These are phyloP conservation scores for Coniella vitis DNA, from an alignment of 2,329 filamentous ascomycete genomes.

Conservation along the genomic window DNA sequence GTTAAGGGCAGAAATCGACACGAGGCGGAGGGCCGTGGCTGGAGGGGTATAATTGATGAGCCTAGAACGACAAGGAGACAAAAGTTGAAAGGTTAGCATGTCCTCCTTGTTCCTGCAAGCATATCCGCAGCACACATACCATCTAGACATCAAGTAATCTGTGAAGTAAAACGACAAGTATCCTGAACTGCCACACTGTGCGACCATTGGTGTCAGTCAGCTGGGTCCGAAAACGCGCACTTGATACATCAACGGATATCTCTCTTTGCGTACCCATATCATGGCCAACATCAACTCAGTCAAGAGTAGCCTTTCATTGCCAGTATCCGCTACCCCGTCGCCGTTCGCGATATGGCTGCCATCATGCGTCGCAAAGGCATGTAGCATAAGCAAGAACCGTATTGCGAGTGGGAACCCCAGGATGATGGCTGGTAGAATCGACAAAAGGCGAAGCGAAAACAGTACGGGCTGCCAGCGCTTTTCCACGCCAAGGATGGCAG, in stretches of 20 bases:
- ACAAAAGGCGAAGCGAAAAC: constrained; percentile 65
- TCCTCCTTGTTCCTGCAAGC: neutral
- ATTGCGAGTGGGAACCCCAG: constrained; percentile 65
- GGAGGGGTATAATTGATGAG: constrained; percentile 77
- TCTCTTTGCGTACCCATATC: constrained; percentile 60
- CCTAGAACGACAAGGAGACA: constrained; percentile 36
- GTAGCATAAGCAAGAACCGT: constrained; percentile 59
- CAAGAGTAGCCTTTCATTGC: constrained; percentile 46
- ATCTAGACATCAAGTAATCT: constrained; percentile 78
- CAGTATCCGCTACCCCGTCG: constrained; percentile 29
- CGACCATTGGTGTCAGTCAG: neutral
- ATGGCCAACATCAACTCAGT: constrained; percentile 67
- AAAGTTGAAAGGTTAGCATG: constrained; percentile 9
- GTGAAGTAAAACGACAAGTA: constrained; percentile 80
- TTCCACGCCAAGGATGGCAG: constrained; percentile 69
- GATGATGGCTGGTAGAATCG: constrained; percentile 62
- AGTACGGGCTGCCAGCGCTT: constrained; percentile 67
- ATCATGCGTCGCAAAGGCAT: constrained; percentile 34
- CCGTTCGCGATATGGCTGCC: constrained; percentile 19
- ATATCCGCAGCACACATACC: constrained; percentile 39
- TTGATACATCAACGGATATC: neutral
- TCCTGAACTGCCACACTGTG: constrained; percentile 53
- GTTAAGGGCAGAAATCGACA: constrained; percentile 68
- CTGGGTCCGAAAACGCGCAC: neutral
- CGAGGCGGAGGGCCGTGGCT: constrained; percentile 72